A percentile compares a stretch with the other conserved stretches of the same genome.
Evolutionary conservation across 106 monocot species (phyloP).

Genomic region (Iris macrosiphon): DNA sequence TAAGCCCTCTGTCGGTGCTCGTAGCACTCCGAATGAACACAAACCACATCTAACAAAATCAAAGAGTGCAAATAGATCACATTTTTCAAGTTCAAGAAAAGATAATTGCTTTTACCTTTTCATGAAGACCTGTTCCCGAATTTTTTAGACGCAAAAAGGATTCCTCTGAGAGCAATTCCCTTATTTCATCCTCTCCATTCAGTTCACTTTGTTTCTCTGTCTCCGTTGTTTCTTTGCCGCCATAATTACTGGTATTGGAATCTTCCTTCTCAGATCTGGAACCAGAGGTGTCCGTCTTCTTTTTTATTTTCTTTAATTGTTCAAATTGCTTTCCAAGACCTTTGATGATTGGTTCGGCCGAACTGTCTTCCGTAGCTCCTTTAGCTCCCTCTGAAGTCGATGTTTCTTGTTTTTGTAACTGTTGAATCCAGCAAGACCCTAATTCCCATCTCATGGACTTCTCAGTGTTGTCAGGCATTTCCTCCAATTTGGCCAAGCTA

Average conservation of each 20-base stretch:
- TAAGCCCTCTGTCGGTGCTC: no score
- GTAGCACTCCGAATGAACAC: no score
- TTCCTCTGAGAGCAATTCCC: slow-evolving; percentile 38
- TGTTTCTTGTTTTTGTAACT: slow-evolving; percentile 63
- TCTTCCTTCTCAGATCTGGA: slow-evolving; percentile 18
- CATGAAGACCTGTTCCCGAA: slow-evolving; percentile 62
- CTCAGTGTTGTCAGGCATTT: slow-evolving; percentile 11
- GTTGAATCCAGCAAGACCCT: slow-evolving; percentile 65
- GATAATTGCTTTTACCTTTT: no score
- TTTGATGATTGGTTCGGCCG: slow-evolving; percentile 38
- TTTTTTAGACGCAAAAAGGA: slow-evolving; percentile 45
- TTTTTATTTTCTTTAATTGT: slow-evolving; percentile 67
- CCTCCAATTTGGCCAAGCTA: slow-evolving; percentile 49
- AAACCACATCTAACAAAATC: no score
- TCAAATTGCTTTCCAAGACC: slow-evolving; percentile 87
- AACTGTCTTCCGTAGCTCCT: slow-evolving; percentile 14
- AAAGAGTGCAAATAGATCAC: no score
- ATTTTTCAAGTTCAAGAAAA: no score
- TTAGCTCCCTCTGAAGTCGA: slow-evolving; percentile 21
- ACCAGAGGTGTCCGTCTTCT: slow-evolving; percentile 24
- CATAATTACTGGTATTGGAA: neutral
- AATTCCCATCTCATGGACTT: slow-evolving; percentile 78
- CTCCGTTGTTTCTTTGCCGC: neutral
- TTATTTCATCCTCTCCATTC: slow-evolving; percentile 27
- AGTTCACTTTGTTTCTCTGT: slow-evolving; percentile 12